These are phyloP conservation scores for Beauveria varroae DNA, from an alignment of 2,329 filamentous ascomycete species.

Conservation along the genomic window DNA sequence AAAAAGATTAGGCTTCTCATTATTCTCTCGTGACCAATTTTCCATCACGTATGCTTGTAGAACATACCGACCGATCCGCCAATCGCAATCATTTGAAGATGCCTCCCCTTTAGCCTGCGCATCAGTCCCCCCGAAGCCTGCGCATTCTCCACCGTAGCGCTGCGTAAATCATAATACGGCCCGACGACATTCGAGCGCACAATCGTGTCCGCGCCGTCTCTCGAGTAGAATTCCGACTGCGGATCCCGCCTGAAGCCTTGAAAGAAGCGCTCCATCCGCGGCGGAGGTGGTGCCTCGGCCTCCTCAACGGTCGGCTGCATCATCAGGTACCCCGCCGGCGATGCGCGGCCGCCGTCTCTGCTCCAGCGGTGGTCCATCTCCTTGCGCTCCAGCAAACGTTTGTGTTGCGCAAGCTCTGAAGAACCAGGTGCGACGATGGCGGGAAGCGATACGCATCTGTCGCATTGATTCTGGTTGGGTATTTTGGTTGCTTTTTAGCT, in stretches of 20 bases:
- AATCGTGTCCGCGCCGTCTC: background rate
- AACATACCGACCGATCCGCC: conserved; percentile 66
- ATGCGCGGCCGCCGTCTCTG: background rate
- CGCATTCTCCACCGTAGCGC: conserved; percentile 7
- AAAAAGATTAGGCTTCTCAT: background rate
- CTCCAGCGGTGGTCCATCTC: background rate
- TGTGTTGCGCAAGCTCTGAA: background rate
- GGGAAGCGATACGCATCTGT: background rate
- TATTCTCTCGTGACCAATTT: no score
- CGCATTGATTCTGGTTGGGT: background rate
- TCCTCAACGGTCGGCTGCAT: background rate
- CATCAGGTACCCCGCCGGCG: background rate
- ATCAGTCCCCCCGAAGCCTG: conserved; percentile 6
- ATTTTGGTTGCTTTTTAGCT: no score
- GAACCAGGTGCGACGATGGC: background rate
- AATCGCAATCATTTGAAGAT: conserved; percentile 90
- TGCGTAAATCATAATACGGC: conserved; percentile 9
- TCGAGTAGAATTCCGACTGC: conserved; percentile 2
- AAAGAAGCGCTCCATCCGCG: conserved; percentile 5
- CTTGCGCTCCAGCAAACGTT: background rate
- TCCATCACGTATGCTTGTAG: no score
- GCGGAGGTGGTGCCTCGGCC: background rate
- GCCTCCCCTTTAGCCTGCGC: conserved; percentile 55
- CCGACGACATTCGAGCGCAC: background rate
- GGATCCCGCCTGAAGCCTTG: conserved; percentile 9